Evolutionary conservation across 768 basidiomycete genomes (phyloP), one percentile per base, ranked within the genome.

Genomic region (Tremella yokohamensis): DNA sequence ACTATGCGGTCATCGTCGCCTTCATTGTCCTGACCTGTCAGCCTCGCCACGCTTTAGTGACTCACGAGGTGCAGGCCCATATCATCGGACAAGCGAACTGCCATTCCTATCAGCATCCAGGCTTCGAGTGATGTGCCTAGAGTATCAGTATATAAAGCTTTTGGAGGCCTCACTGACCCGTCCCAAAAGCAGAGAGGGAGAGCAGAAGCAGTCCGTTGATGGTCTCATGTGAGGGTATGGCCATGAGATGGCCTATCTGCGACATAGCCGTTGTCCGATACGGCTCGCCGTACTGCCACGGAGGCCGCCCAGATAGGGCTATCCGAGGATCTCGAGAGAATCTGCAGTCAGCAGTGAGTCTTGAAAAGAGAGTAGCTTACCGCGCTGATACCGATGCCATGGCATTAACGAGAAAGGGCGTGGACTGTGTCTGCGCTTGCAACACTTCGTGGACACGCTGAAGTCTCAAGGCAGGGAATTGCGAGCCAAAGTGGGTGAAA

Each of bases 291-390:
- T 6, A 45, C 22, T 45, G 42, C n/a, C 22, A 45, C 4, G 42
- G 42, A 18, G 6, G 42, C 4, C n/a, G 15, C 15, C 42, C 42
- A 22, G 42, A 22, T 8, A 45, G 42, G 22, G 42, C 42, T 18
- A 45, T 45, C n/a, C 42, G 42, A 18, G 42, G 42, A 45, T 45
- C 42, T n/a, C 42, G n/a, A n/a, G 42, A 45, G 42, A 45, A 45
- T 45, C 42, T 45, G 42, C 22, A 22, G 22, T 45, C 22, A 18
- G n/a, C 4, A 22, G n/a, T n/a, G 42, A 3, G 8, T 18, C 8
- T 4, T 6, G 42, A 45, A 16, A 16, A 8, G 6, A 6, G 15
- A 45, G 22, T 8, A 4, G 22, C 42, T 45, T 8, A 45, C 42
- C 42, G n/a, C n/a, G 42, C 42, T 8, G 42, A 6, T n/a, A 45